Conservation (phyloP, 495 filamentous ascomycete genomes). For the Penicillium bialowiezense region DNA sequence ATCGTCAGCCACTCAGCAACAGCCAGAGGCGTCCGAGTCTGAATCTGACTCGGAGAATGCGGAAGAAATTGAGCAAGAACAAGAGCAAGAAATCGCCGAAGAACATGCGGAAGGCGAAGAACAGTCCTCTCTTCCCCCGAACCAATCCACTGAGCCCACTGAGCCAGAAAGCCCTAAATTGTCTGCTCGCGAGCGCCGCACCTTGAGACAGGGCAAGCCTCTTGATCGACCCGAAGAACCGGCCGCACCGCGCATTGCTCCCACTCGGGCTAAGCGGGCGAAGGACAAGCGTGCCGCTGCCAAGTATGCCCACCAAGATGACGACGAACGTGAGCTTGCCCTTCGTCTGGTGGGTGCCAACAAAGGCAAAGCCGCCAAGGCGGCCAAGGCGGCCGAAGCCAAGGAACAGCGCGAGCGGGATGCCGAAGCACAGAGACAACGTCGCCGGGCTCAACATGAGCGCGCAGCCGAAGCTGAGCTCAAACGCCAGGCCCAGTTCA, state of each 20-base stretch:
- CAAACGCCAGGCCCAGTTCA: constrained; percentile 56
- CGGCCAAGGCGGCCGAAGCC: constrained; percentile 45
- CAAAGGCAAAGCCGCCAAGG: constrained; percentile 51
- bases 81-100: constrained; percentile 16
- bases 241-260: constrained; percentile 20
- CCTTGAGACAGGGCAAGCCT: constrained; percentile 45
- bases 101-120: constrained; percentile 10
- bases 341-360: constrained; percentile 77
- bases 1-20: constrained; percentile 18
- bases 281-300: constrained; percentile 84
- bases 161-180: constrained; percentile 38
- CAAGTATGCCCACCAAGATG: constrained; percentile 94
- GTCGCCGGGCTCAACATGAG: constrained; percentile 75
- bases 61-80: constrained; percentile 21
- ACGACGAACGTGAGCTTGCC: constrained; percentile 82
- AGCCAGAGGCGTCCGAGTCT: constrained; percentile 31
- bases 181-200: constrained; percentile 48
- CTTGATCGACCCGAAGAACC: constrained; percentile 22
- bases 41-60: constrained; percentile 27
- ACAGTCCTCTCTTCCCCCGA: constrained; percentile 9
- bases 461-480: constrained; percentile 60
- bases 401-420: constrained; percentile 59
- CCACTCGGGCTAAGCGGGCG: constrained; percentile 73
- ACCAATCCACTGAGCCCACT: constrained; percentile 16
- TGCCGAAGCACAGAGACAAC: constrained; percentile 60